phyloP scores from a whole-genome alignment of 108 stramenopile genomes.

The Chaetoceros tenuissimus region DNA sequence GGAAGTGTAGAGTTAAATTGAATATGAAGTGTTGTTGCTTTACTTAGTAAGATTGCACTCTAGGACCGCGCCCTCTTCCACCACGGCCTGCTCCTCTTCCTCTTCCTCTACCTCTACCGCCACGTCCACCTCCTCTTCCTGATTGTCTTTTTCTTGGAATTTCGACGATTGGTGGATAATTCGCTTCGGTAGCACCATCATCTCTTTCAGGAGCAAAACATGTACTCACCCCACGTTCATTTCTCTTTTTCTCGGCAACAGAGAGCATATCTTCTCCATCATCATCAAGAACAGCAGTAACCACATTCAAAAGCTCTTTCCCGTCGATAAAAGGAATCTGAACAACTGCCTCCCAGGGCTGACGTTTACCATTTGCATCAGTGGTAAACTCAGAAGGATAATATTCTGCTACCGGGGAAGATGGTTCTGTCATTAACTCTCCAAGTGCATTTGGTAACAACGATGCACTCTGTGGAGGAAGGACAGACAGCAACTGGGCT shows the following conservation, averaged over 20 bases:
- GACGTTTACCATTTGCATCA: slow-evolving; percentile 85
- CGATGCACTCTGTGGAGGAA: slow-evolving; percentile 86
- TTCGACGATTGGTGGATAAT: background rate
- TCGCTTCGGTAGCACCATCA: background rate
- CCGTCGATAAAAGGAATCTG: slow-evolving; percentile 96
- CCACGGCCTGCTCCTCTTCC: too few relatives aligned
- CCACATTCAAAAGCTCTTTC: slow-evolving; percentile 62
- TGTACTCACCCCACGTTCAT: slow-evolving; percentile 30
- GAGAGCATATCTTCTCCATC: slow-evolving; percentile 38
- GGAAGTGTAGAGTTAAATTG: too few relatives aligned
- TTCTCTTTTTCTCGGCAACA: slow-evolving; percentile 64
- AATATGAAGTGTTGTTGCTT: too few relatives aligned
- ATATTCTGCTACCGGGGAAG: slow-evolving; percentile 77
- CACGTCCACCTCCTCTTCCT: background rate
- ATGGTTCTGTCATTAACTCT: slow-evolving; percentile 84
- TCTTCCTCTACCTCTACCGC: too few relatives aligned
- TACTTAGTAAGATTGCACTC: too few relatives aligned
- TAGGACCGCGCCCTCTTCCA: too few relatives aligned
- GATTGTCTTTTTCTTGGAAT: background rate
- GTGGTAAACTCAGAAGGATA: slow-evolving; percentile 80
- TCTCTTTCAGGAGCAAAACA: background rate
- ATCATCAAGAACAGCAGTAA: slow-evolving; percentile 51
- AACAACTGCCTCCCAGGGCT: slow-evolving; percentile 95
- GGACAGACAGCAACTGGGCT: slow-evolving; percentile 92
- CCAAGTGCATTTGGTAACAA: slow-evolving; percentile 84